Base-by-base conservation (phyloP, 208 protist genomes). In the Spongospora subterranea region DNA sequence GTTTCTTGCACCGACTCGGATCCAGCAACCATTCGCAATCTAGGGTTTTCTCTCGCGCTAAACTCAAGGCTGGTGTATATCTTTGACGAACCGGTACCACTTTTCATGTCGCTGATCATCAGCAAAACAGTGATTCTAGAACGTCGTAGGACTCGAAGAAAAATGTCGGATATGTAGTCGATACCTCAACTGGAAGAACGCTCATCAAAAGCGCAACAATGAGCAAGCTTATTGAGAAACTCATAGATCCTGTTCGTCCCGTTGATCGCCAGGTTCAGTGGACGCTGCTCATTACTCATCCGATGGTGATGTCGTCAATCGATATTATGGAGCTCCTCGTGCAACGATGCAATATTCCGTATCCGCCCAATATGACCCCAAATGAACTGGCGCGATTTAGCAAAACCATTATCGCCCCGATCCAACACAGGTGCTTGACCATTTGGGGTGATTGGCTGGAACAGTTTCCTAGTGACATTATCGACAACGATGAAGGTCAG, bases 261-360 rank as follows among this genome's bases (percentile, higher is more conserved):
- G 35, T 43, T 43, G n/a, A 82, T 35, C 17, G 17, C 17, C 6
- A 82, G 17, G 17, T 45, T 13, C 17, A 43, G 17, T 35, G n/a
- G 13, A n/a, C 71, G 6, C n/a, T 82, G 17, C n/a, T 82, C 13
- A n/a, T 43, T 20, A 82, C 71, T 6, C 35, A 40, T 20, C 71
- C 71, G 6, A 82, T 6, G 17, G 17, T 82, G 71, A 43, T 20
- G 6, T 6, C 6, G 71, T 20, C 71, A n/a, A 43, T 45, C 35
- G 71, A 82, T 13, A 35, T 82, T 20, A 20, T 82, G 71, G 71
- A 82, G 71, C 71, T 82, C 71, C 6, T 82, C 35, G 35, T 82
- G 17, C 71, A 43, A 35, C 71, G 71, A 43, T 39, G 6, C n/a
- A 35, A 39, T 43, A n/a, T 82, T 20, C 71, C 71, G n/a, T 82